Percentiles rank a stretch among this genome's conserved stretches.
These are phyloP conservation scores for Pseudopediastrum boryanum DNA, from an alignment of 139 green algal species.

Conservation along the genomic window DNA sequence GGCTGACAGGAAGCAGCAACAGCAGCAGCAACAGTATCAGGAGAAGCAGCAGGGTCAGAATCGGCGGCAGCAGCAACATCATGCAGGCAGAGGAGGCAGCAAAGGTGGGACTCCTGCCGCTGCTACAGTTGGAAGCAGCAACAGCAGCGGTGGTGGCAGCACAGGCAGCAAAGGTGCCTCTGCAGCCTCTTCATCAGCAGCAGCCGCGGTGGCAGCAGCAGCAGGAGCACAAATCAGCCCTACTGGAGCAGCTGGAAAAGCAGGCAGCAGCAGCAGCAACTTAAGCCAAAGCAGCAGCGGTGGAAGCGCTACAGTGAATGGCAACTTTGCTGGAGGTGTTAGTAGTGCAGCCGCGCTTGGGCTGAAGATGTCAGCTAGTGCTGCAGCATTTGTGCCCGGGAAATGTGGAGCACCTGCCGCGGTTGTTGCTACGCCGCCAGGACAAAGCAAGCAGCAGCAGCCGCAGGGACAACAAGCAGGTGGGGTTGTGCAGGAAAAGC, in stretches of 20 bases:
- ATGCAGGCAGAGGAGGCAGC: background rate
- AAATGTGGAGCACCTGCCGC: too few species aligned
- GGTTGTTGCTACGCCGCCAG: too few species aligned
- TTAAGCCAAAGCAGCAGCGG: too few species aligned
- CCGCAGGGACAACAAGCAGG: constrained; percentile 5
- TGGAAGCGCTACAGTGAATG: background rate
- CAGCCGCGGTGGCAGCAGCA: constrained; percentile 5
- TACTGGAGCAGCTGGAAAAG: too few species aligned
- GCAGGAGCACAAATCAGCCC: background rate
- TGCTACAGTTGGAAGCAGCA: constrained; percentile 7
- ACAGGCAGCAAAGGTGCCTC: background rate
- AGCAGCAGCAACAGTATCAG: too few species aligned
- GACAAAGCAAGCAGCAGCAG: constrained; percentile 16
- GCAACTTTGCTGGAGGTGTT: too few species aligned
- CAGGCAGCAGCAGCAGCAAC: background rate
- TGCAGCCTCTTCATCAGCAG: background rate
- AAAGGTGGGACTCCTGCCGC: background rate
- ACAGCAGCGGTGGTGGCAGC: background rate
- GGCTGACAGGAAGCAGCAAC: too few species aligned
- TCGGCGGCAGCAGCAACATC: too few species aligned
- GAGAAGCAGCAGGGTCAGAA: too few species aligned
- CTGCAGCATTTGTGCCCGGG: too few species aligned
- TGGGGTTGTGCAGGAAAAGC: background rate
- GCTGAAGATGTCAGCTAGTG: too few species aligned
- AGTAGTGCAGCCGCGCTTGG: too few species aligned